Base-by-base conservation (phyloP, 768 basidiomycete genomes). In the Lactarius tabidus region DNA sequence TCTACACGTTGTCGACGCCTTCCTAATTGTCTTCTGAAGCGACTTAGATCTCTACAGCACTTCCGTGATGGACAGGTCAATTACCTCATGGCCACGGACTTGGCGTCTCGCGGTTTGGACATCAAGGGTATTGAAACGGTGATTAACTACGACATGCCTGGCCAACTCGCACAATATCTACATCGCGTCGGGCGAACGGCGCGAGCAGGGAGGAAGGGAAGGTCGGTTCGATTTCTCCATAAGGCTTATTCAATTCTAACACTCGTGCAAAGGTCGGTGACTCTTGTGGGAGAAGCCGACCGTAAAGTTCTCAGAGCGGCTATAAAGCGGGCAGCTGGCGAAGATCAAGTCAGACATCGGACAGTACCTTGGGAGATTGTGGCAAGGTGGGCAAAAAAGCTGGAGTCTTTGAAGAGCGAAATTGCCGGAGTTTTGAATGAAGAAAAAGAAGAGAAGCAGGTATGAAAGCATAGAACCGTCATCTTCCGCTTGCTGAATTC, bases 131-230 rank as follows among this genome's bases (percentile, higher is more conserved):
- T 98, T 29, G 93, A 98, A 73, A 95, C 94, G 2, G 93, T 99
- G 67, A 95, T 99, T 75, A 99, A 99, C 76, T 98, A 95, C 74
- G 97, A 99, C 74, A 97, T 98, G 96, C 97, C 97, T 12, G 83
- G 85, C 23, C 91, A 95, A 72, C 79, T 98, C 38, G 86, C 91
- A 9, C 94, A 95, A 71, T 99, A 99, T 77, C 83, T 98, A 36
- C 97, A 99, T 75, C 90, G 97, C 65, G 96, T 98, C 28, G 97
- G 97, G 70, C 85, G 97, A 73, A 99, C 97, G 57, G 97, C 97
- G 33, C 88, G 97, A 73, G 96, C 97, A 4, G 97, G 97, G 6
- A 85, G 84, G 70, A 89, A 88, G 72, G 97, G 97, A 76, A 85
- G 95, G 92, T 93, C 69, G 69, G 89, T 78, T 55, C 26, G 15